phyloP scores from a whole-genome alignment of 202 grass and related monocot species.

The Digitaria exilis region DNA sequence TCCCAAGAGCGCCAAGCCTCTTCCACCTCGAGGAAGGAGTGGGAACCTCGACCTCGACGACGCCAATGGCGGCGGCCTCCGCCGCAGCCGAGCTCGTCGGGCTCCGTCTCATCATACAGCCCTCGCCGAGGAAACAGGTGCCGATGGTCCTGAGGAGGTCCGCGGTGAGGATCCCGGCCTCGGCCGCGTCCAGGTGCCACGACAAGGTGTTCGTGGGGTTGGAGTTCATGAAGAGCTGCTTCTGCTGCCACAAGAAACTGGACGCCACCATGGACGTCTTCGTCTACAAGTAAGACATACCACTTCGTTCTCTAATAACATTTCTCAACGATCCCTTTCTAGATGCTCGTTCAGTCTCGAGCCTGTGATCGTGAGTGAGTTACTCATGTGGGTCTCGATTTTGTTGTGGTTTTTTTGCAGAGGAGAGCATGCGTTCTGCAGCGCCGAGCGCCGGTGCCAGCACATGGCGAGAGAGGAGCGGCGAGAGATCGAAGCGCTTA shows the following conservation, averaged over 20 bases:
- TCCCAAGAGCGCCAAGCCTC: slow-evolving; percentile 47
- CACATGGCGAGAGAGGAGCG: slow-evolving; percentile 59
- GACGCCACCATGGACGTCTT: slow-evolving; percentile 61
- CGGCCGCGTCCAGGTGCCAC: not conserved
- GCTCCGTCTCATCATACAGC: slow-evolving; percentile 60
- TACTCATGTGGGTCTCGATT: not conserved
- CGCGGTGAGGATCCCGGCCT: slow-evolving; percentile 15
- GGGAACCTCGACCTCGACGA: not conserved
- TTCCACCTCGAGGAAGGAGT: slow-evolving; percentile 54
- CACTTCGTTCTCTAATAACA: not conserved
- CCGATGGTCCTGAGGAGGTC: slow-evolving; percentile 43
- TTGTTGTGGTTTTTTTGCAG: too few relatives aligned
- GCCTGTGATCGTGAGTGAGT: not conserved
- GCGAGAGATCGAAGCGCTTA: slow-evolving; percentile 53
- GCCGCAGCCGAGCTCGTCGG: slow-evolving; percentile 49
- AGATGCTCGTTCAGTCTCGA: not conserved
- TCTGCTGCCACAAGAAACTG: slow-evolving; percentile 60
- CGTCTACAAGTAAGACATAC: slow-evolving; percentile 64
- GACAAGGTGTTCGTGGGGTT: not conserved
- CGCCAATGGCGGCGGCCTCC: not conserved
- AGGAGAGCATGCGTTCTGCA: slow-evolving; percentile 68
- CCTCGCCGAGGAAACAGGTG: slow-evolving; percentile 21
- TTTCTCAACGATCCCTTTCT: not conserved
- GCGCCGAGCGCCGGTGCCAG: slow-evolving; percentile 47
- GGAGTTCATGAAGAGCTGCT: slow-evolving; percentile 61